Evolutionary conservation across 164 flowering plant species (phyloP).

Genomic region (Vitis rupestris): DNA sequence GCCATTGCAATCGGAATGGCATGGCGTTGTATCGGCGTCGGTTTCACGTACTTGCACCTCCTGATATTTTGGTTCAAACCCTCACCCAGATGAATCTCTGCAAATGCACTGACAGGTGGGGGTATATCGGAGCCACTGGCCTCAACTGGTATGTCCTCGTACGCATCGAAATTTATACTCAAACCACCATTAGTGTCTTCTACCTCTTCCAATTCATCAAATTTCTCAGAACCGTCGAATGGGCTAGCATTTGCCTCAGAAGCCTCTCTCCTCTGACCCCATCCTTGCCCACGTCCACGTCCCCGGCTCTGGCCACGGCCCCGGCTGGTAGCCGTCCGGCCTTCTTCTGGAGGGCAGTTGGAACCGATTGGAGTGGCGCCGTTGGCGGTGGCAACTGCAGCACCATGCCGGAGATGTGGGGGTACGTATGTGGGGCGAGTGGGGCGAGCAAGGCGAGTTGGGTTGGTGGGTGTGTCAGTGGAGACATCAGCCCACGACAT

Average conservation of each 20-base stretch:
- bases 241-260: neutral
- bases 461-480: neutral
- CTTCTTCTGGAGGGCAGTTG: neutral
- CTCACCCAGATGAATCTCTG: conserved; percentile 47
- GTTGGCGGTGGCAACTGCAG: neutral
- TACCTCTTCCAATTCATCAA: neutral
- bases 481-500: conserved; percentile 30
- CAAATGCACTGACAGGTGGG: conserved; percentile 39
- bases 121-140: conserved; percentile 48
- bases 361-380: no score
- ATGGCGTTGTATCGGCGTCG: conserved; percentile 64
- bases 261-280: neutral
- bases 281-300: neutral
- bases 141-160: conserved; percentile 54
- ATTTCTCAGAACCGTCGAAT: neutral
- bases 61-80: conserved; percentile 42
- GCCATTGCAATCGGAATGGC: conserved; percentile 58
- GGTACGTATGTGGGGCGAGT: conserved; percentile 22
- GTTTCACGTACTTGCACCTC: conserved; percentile 59
- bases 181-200: neutral
- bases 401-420: conserved; percentile 20
- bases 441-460: conserved; percentile 10
- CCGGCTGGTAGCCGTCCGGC: neutral
- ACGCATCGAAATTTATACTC: conserved; percentile 36
- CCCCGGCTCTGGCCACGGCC: conserved; percentile 1